Percentiles rank a stretch among this genome's conserved stretches.
These are phyloP conservation scores for Gossypium anomalum DNA, from an alignment of 345 rosid species.

Conservation along the genomic window DNA sequence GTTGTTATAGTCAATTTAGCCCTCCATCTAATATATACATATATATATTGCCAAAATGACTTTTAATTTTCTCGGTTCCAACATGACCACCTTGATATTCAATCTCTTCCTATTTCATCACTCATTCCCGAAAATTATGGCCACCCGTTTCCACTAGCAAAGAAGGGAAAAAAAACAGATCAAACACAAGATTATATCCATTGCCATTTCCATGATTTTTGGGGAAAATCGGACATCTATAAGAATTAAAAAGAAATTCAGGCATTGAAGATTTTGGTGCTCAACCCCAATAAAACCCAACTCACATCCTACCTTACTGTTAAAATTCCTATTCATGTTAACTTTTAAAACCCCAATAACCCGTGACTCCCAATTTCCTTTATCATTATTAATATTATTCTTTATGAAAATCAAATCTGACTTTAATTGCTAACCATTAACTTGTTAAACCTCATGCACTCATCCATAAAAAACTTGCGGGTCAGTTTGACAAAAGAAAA, in stretches of 20 bases:
- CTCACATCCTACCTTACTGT: neutral
- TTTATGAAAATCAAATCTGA: neutral
- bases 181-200: neutral
- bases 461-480: neutral
- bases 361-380: neutral
- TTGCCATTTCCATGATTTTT: neutral
- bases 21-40: neutral
- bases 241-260: neutral
- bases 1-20: neutral
- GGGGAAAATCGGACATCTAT: neutral
- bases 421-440: neutral
- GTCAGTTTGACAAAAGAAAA: neutral
- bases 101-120: too few species aligned
- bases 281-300: neutral
- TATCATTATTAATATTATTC: neutral
- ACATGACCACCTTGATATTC: too few species aligned
- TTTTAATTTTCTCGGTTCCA: too few species aligned
- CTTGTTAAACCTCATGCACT: neutral
- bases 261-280: neutral
- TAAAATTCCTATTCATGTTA: neutral
- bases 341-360: neutral
- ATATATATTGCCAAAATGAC: too few species aligned
- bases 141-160: too few species aligned
- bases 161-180: too few species aligned
- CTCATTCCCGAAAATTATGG: too few species aligned